These are phyloP conservation scores for Fusarium cicatricum DNA, from an alignment of 2,329 filamentous ascomycete genomes.

Conservation along the genomic window DNA sequence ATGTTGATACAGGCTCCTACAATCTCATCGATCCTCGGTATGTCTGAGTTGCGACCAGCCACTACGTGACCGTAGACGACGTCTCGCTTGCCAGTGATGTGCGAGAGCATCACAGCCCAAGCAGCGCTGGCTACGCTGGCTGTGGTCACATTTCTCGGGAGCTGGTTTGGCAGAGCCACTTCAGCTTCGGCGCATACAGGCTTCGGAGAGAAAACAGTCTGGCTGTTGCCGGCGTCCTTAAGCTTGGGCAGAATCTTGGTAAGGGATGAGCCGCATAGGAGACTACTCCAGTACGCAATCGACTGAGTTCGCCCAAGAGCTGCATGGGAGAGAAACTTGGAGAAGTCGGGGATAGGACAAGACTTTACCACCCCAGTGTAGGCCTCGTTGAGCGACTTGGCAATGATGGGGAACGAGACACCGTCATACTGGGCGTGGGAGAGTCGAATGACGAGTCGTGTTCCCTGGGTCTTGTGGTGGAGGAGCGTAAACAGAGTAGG, in stretches of 20 bases:
- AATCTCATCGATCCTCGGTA: constrained; percentile 46
- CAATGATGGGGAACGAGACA: constrained; percentile 52
- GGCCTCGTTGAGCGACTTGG: constrained; percentile 48
- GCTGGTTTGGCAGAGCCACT: not conserved
- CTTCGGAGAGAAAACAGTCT: not conserved
- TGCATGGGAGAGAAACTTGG: constrained; percentile 7
- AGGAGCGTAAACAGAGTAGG: constrained; percentile 29
- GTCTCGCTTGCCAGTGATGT: constrained; percentile 46
- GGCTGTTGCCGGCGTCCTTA: not conserved
- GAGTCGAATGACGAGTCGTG: constrained; percentile 40
- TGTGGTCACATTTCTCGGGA: constrained; percentile 3
- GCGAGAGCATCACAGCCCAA: constrained; percentile 50
- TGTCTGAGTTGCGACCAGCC: constrained; percentile 49
- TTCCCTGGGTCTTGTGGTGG: constrained; percentile 20
- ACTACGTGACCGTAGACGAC: constrained; percentile 53
- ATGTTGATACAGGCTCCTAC: constrained; percentile 53
- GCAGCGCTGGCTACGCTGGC: constrained; percentile 52
- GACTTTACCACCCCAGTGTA: constrained; percentile 41
- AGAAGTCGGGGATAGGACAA: constrained; percentile 41
- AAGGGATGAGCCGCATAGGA: constrained; percentile 49
- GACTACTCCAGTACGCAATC: constrained; percentile 53
- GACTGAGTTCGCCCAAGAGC: not conserved
- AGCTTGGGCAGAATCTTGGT: constrained; percentile 34
- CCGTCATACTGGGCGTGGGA: constrained; percentile 61
- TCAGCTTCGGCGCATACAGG: not conserved